Base-by-base conservation (phyloP, 495 filamentous ascomycete species). In the Extremus antarcticus region DNA sequence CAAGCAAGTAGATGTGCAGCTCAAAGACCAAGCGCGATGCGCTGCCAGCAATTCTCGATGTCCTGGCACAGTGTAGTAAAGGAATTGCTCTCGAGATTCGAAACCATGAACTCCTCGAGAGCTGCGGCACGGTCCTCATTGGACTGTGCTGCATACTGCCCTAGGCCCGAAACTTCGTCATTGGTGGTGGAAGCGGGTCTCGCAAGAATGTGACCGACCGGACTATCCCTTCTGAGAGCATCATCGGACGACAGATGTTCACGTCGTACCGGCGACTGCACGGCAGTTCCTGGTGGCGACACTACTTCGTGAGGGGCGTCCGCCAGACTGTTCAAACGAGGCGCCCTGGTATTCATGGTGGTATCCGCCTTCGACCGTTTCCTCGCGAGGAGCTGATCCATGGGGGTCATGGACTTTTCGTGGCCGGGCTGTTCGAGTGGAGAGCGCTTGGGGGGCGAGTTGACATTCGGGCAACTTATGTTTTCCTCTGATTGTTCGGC, bases 1-100 rank as follows among this genome's bases (percentile, higher is more conserved):
- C 45, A 4, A 47, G 41, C 3, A 47, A 3, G 11, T 35, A 35
- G 29, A 35, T 7, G 29, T 7, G 29, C 8, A 13, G 2, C 21
- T 65, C 53, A 65, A 22, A 63, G 48, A 38, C 65, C 67, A 25
- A 74, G 53, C 15, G 70, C 66, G 40, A 74, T 70, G 43, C 73
- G 59, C 58, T 59, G 51, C 73, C 73, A 76, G 32, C 66, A 65
- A 41, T 59, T 61, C 45, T 66, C 65, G 16, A 70, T 62, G 61
- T 73, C 73, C 49, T 74, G 59, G 43, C 68, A 72, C 29, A 78
- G 55, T 47, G 60, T 67, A 16, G 70, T 20, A 51, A 78, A 78
- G 22, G 67, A 62, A 10, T 61, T 54, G 57, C 74, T 66, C n/a
- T 71, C 63, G 39, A 69, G 64, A 11, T 73, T 53, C 48, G 66